Base-by-base conservation (phyloP, 768 basidiomycete species). In the Terana coerulea region DNA sequence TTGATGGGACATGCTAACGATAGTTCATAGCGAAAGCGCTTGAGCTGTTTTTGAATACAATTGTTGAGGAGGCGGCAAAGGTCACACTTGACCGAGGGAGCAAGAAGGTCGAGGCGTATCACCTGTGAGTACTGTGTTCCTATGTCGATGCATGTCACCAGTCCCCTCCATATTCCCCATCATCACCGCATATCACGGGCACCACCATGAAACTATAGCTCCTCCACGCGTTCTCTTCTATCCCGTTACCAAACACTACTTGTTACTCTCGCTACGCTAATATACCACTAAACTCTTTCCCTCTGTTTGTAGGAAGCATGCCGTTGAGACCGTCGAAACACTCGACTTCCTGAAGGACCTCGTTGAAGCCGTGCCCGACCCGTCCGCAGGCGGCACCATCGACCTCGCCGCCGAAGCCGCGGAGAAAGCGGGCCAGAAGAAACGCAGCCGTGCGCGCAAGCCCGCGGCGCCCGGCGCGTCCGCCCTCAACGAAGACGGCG, bases 321-420 rank as follows among this genome's bases (percentile, higher is more conserved):
- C 93, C 0, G 84, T 98, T 8, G 87, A 90, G 51, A 85, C 83
- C 14, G 88, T 84, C 10, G 86, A 92, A 57, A 89, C 84, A 75
- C 83, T 98, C 44, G 95, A 98, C 67, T 98, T 98, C 69, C 78
- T 98, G 28, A 88, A 91, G 64, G 94, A 98, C 64, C 83, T 97
- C 47, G 93, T 95, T 21, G 83, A 88, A 62, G 71, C 75, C 30
- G 83, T 95, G 5, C 87, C 91, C 0, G 94, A 98, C 67, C 94
- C 94, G 0, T 87, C 89, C 3, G 83, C 83, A 17, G 88, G 90
- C 10, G 89, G 86, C 2, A 90, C 86, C 0, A 80, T 88, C 36
- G 83, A 88, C 60, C 66, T 90, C 14, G 85, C 86, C 41, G 74
- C 75, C 12, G 86, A 86, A 60, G 53, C 58, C 74, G 68, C 19